Percentiles rank a stretch among this genome's conserved stretches.
Conservation (phyloP, 1,284 basidiomycete species). For the Ganoderma boninense region DNA sequence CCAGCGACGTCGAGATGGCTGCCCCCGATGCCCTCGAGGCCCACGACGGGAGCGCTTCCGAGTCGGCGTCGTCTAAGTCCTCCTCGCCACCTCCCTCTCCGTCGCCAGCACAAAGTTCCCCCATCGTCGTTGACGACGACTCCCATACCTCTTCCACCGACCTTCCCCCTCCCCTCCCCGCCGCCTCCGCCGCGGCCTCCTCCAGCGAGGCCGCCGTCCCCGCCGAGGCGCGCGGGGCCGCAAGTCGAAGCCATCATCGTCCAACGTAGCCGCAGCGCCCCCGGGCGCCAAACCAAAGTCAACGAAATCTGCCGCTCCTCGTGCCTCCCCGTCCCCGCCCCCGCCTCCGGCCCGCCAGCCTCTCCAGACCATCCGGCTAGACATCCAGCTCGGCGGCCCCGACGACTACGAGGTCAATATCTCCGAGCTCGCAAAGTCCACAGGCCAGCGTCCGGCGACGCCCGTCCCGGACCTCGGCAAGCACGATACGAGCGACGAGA, state of each 20-base stretch:
- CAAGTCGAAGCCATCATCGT: conserved; percentile 41
- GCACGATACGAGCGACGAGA: conserved; percentile 57
- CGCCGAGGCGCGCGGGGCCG: conserved; percentile 30
- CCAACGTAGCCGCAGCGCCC: conserved; percentile 37
- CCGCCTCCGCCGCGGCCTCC: conserved; percentile 18
- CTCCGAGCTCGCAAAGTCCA: conserved; percentile 60
- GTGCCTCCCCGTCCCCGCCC: conserved; percentile 67
- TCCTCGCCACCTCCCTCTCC: conserved; percentile 33
- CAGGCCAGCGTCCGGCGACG: conserved; percentile 70
- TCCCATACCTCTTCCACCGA: conserved; percentile 25
- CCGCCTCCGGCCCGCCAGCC: conserved; percentile 60
- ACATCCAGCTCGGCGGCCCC: conserved; percentile 74
- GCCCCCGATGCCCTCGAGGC: conserved; percentile 31
- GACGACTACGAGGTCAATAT: conserved; percentile 80
- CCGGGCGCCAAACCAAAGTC: conserved; percentile 52
- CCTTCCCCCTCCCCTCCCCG: conserved; percentile 21
- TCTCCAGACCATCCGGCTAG: conserved; percentile 72
- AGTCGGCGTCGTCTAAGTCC: conserved; percentile 19
- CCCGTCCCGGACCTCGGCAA: conserved; percentile 53
- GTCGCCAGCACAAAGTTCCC: conserved; percentile 40
- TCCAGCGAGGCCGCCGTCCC: conserved; percentile 19
- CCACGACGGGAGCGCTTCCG: conserved; percentile 26
- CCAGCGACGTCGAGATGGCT: conserved; percentile 35
- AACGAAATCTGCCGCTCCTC: conserved; percentile 51
- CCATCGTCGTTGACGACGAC: conserved; percentile 38